phyloP scores from a whole-genome alignment of 148 eudicot genomes.

The Amaranthus cruentus region DNA sequence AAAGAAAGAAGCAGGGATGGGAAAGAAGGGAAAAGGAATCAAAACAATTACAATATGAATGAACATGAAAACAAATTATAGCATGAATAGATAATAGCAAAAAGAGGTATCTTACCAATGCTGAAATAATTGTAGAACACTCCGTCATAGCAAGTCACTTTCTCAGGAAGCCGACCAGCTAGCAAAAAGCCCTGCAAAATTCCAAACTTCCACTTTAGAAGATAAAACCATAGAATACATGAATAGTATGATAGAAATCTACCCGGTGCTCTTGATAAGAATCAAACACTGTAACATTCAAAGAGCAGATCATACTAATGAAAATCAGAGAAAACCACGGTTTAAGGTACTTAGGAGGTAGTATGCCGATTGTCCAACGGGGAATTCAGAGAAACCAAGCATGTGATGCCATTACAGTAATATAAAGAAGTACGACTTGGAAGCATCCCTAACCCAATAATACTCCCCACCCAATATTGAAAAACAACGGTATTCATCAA shows the following conservation, averaged over 20 bases:
- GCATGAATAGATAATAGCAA: conserved; percentile 3
- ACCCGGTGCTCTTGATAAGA: not conserved
- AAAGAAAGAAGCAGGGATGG: not conserved
- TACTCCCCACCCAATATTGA: no score
- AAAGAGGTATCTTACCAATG: conserved; percentile 47
- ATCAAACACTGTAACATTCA: not conserved
- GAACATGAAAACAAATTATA: not conserved
- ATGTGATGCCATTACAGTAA: not conserved
- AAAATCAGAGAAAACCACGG: not conserved
- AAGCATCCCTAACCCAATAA: no score
- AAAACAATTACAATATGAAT: not conserved
- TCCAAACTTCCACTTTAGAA: conserved; percentile 3
- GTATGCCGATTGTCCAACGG: not conserved
- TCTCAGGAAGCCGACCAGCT: conserved; percentile 62
- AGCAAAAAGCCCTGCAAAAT: conserved; percentile 52
- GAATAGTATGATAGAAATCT: not conserved
- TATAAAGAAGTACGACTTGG: not conserved
- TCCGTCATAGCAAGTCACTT: conserved; percentile 72
- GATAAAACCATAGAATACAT: conserved; percentile 1
- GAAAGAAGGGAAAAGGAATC: not conserved
- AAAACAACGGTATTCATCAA: no score
- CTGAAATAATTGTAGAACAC: conserved; percentile 96
- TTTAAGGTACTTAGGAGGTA: not conserved
- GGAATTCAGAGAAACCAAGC: not conserved
- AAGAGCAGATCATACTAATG: not conserved